phyloP scores from a whole-genome alignment of 2,329 filamentous ascomycete species.

The Talaromyces marneffei region DNA sequence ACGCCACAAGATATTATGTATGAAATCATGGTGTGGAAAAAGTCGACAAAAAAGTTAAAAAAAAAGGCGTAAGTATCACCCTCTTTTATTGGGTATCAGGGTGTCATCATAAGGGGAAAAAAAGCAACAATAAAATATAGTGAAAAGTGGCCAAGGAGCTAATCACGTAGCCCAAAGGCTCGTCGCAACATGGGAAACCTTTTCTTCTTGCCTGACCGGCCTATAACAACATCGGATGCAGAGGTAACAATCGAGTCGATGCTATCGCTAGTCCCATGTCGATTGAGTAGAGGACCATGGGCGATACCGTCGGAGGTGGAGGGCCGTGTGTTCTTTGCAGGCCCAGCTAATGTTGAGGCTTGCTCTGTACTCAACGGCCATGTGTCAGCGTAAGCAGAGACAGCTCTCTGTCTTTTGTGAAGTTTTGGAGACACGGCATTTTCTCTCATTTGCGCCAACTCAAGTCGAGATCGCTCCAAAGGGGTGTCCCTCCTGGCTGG shows the following conservation, averaged over 20 bases:
- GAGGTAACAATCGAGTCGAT: slow-evolving; percentile 16
- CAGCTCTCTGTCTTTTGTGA: slow-evolving; percentile 19
- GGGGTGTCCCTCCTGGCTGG: slow-evolving; percentile 58
- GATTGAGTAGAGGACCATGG: slow-evolving; percentile 3
- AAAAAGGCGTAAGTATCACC: background rate
- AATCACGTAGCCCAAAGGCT: slow-evolving; percentile 39
- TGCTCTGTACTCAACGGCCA: background rate
- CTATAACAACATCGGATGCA: slow-evolving; percentile 27
- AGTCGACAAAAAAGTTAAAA: background rate
- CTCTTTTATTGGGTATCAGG: background rate
- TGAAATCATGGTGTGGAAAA: background rate
- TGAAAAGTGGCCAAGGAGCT: background rate
- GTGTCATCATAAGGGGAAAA: background rate
- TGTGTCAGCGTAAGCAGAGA: background rate
- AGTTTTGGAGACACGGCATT: slow-evolving; percentile 23
- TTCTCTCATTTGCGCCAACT: slow-evolving; percentile 36
- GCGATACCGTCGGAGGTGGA: slow-evolving; percentile 17
- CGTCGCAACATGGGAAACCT: slow-evolving; percentile 41
- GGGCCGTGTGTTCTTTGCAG: background rate
- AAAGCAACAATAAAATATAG: background rate
- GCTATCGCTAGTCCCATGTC: slow-evolving; percentile 13
- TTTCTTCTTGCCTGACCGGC: slow-evolving; percentile 39
- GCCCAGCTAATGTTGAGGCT: background rate
- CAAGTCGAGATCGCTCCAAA: slow-evolving; percentile 53
- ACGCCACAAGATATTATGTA: background rate